Conservation (phyloP, 2,329 filamentous ascomycete species). For the Pestalotiopsis sp. region DNA sequence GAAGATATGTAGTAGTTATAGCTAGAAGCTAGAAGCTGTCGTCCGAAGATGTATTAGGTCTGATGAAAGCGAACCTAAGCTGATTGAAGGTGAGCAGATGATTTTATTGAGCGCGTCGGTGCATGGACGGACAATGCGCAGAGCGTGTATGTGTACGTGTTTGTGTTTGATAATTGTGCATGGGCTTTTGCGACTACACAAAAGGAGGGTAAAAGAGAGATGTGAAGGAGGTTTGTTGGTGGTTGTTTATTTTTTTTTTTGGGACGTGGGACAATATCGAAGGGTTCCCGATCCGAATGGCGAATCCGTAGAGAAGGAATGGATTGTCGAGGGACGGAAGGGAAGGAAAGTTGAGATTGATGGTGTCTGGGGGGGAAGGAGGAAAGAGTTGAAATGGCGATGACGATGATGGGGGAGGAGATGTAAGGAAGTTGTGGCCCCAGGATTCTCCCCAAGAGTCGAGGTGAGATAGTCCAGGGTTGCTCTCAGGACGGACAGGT, state of each 20-base stretch:
- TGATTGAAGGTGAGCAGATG: slow-evolving; percentile 22
- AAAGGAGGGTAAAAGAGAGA: slow-evolving; percentile 45
- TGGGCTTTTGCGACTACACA: slow-evolving; percentile 38
- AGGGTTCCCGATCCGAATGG: slow-evolving; percentile 18
- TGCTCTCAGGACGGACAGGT: neutral
- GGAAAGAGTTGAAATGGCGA: slow-evolving; percentile 19
- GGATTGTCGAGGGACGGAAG: slow-evolving; percentile 20
- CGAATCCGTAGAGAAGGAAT: slow-evolving; percentile 29
- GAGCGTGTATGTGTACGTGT: slow-evolving; percentile 2
- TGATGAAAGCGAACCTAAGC: neutral
- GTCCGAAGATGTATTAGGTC: neutral
- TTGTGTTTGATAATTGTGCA: slow-evolving; percentile 25
- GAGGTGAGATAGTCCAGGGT: neutral
- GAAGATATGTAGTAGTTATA: slow-evolving; percentile 3
- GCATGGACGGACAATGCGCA: slow-evolving; percentile 23
- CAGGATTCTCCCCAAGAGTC: slow-evolving; percentile 2
- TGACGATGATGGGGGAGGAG: slow-evolving; percentile 29
- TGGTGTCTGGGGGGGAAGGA: slow-evolving; percentile 10
- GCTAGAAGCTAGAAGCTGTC: neutral
- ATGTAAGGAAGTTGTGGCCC: slow-evolving; percentile 17
- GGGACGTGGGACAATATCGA: slow-evolving; percentile 28
- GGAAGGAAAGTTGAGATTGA: slow-evolving; percentile 18
- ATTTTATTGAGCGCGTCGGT: slow-evolving; percentile 18
- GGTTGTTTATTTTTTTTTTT: neutral
- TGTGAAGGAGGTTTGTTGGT: slow-evolving; percentile 45